A percentile compares a stretch with the other conserved stretches of the same genome.
These are phyloP conservation scores for Hemileccinum rubropunctum DNA, from an alignment of 768 basidiomycete species.

Conservation along the genomic window DNA sequence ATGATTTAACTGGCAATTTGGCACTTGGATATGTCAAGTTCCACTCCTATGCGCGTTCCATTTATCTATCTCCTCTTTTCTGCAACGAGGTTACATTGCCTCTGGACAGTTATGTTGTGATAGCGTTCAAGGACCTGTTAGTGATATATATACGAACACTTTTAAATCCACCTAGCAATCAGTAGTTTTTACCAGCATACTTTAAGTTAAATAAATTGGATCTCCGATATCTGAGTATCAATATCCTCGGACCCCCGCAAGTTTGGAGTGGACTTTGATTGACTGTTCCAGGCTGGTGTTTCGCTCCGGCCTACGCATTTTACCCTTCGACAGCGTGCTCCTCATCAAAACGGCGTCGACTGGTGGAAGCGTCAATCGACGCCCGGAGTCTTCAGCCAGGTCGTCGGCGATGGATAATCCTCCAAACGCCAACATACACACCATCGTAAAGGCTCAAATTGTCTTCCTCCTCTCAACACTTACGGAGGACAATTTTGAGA, in stretches of 20 bases:
- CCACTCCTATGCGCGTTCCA: too few relatives aligned
- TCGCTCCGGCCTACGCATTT: slow-evolving; percentile 32
- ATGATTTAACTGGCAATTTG: too few relatives aligned
- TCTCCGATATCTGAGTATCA: slow-evolving; percentile 24
- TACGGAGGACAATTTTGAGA: slow-evolving; percentile 95
- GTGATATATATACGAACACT: too few relatives aligned
- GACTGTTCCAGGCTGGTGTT: slow-evolving; percentile 30
- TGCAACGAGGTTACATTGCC: neutral
- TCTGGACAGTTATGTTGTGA: neutral
- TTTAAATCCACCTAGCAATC: too few relatives aligned
- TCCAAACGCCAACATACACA: slow-evolving; percentile 82
- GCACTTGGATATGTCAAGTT: too few relatives aligned
- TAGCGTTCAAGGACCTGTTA: too few relatives aligned
- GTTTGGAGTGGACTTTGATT: slow-evolving; percentile 21
- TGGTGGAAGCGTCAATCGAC: slow-evolving; percentile 64
- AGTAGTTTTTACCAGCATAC: too few relatives aligned
- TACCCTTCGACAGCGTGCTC: slow-evolving; percentile 31
- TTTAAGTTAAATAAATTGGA: slow-evolving; percentile 7
- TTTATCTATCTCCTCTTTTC: too few relatives aligned
- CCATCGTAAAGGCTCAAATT: slow-evolving; percentile 95
- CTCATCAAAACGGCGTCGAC: slow-evolving; percentile 63
- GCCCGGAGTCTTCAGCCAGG: slow-evolving; percentile 76
- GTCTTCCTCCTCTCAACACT: slow-evolving; percentile 95
- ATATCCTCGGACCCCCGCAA: slow-evolving; percentile 10
- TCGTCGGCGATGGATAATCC: slow-evolving; percentile 82